These are phyloP conservation scores for Leccinum longicurvipes DNA, from an alignment of 768 basidiomycete genomes.

Conservation along the genomic window DNA sequence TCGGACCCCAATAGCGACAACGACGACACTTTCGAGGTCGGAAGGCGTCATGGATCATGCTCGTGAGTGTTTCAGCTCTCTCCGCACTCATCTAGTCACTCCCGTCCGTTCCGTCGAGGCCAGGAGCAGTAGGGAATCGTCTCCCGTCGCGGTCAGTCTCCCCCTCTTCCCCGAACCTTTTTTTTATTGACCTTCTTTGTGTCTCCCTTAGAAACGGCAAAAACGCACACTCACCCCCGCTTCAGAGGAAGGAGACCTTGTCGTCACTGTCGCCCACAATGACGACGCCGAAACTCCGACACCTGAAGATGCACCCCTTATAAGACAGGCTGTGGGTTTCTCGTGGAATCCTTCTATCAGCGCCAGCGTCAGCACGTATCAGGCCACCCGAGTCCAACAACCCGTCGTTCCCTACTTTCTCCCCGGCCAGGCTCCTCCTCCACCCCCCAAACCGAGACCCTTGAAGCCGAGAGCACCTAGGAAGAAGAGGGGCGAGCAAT, in stretches of 20 bases:
- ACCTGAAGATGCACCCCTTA: slow-evolving; percentile 44
- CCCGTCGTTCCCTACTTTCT: slow-evolving; percentile 38
- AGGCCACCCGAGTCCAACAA: slow-evolving; percentile 23
- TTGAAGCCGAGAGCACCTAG: slow-evolving; percentile 24
- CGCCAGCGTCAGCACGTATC: slow-evolving; percentile 30
- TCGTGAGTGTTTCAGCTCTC: slow-evolving; percentile 27
- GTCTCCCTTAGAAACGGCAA: slow-evolving; percentile 32
- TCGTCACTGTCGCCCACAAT: slow-evolving; percentile 37
- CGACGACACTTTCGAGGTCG: slow-evolving; percentile 17
- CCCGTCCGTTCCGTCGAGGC: slow-evolving; percentile 4
- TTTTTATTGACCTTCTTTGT: neutral
- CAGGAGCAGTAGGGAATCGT: slow-evolving; percentile 59
- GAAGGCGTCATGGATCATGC: slow-evolving; percentile 37
- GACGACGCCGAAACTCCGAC: slow-evolving; percentile 45
- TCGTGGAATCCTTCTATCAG: slow-evolving; percentile 31
- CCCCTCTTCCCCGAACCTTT: neutral
- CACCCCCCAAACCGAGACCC: slow-evolving; percentile 24
- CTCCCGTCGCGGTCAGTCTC: slow-evolving; percentile 43
- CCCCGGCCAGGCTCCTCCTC: slow-evolving; percentile 46
- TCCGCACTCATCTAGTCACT: slow-evolving; percentile 4
- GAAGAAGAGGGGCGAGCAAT: slow-evolving; percentile 37
- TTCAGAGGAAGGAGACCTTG: slow-evolving; percentile 48
- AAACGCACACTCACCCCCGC: slow-evolving; percentile 51
- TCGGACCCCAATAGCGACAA: slow-evolving; percentile 23
- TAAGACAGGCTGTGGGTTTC: slow-evolving; percentile 61